A percentile compares a stretch with the other conserved stretches of the same genome.
Conservation (phyloP, 768 basidiomycete species). For the Suillus cothurnatus region DNA sequence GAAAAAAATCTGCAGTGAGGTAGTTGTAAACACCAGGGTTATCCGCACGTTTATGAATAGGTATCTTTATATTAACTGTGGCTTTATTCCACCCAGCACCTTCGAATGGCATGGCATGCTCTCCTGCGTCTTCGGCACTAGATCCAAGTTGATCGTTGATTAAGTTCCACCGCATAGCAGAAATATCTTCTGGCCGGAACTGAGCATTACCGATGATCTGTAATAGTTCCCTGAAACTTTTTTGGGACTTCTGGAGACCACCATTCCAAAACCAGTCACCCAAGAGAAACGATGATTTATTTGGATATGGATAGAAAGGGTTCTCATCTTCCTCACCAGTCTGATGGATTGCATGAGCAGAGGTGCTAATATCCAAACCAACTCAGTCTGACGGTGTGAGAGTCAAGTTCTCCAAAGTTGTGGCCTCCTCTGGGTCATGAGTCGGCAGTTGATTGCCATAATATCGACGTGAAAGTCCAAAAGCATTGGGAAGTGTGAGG, state of each 20-base stretch:
- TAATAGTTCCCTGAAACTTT: conserved; percentile 16
- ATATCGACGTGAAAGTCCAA: conserved; percentile 6
- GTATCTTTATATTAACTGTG: conserved; percentile 9
- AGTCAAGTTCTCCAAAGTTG: neutral
- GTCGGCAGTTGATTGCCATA: neutral
- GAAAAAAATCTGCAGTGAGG: conserved; percentile 9
- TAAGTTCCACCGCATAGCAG: neutral
- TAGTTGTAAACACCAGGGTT: conserved; percentile 11
- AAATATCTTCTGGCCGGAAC: conserved; percentile 9
- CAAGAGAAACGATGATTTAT: conserved; percentile 15
- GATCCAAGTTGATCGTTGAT: conserved; percentile 7
- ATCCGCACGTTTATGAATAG: conserved; percentile 10
- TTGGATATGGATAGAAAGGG: conserved; percentile 20
- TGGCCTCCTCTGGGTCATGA: conserved; percentile 9
- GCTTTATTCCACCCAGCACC: conserved; percentile 21
- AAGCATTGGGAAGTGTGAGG: conserved; percentile 5
- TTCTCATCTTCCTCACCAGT: too few species aligned
- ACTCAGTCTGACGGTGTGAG: neutral
- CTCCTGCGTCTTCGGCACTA: neutral
- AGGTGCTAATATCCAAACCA: too few species aligned
- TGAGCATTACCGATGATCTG: conserved; percentile 11
- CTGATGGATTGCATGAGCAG: too few species aligned
- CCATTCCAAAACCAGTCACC: conserved; percentile 26
- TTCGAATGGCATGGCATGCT: neutral
- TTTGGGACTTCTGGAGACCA: conserved; percentile 21